These are phyloP conservation scores for Boletus huronensis DNA, from an alignment of 768 basidiomycete species.

Conservation along the genomic window DNA sequence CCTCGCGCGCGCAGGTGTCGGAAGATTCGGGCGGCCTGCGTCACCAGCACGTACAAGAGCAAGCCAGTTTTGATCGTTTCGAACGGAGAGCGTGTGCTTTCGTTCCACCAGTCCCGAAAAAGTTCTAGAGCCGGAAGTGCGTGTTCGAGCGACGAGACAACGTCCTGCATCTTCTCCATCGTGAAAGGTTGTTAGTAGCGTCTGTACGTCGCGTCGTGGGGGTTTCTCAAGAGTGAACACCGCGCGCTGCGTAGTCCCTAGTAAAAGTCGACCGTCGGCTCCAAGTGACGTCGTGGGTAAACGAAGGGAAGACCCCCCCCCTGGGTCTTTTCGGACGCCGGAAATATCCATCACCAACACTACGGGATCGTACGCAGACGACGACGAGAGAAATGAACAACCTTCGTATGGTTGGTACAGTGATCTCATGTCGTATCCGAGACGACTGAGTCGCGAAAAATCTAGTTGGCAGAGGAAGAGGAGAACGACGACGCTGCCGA, in stretches of 20 bases:
- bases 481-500: conserved; percentile 72
- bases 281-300: no score
- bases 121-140: background rate
- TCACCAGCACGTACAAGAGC: conserved; percentile 33
- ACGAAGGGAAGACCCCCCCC: no score
- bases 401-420: conserved; percentile 53
- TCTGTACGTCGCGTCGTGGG: background rate
- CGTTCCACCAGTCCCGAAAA: conserved; percentile 15
- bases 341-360: background rate
- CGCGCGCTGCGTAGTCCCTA: no score
- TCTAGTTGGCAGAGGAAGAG: conserved; percentile 70
- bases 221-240: background rate
- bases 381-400: conserved; percentile 32
- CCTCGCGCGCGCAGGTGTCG: conserved; percentile 40
- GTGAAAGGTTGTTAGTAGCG: background rate
- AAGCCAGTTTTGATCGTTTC: conserved; percentile 33
- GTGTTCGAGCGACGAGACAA: conserved; percentile 9
- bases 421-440: background rate
- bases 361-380: background rate
- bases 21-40: conserved; percentile 24
- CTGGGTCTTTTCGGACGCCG: no score
- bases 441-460: background rate
- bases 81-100: conserved; percentile 16
- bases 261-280: no score
- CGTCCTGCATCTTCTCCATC: conserved; percentile 8